Evolutionary conservation across 2,329 filamentous ascomycete species (phyloP), one percentile per base, ranked within the genome.

Genomic region (Truncatella angustata): DNA sequence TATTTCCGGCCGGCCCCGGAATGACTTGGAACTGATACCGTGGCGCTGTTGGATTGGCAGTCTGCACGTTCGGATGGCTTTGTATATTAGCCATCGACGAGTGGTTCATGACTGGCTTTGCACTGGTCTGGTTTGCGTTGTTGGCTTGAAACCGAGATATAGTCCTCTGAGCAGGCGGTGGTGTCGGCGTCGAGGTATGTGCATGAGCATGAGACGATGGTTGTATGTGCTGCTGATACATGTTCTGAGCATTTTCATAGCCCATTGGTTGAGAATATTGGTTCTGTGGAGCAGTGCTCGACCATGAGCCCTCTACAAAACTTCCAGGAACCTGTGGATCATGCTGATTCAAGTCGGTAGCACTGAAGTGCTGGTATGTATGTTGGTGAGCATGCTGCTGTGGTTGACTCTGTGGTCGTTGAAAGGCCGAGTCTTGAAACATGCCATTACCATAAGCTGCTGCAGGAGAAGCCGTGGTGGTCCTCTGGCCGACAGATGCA

Each of bases 341-440:
- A 18, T 23, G 30, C 9, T 49, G 45, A n/a, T 10, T 35, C 35
- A 43, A 26, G 9, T 42, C 40, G 5, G 49, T 40, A n/a, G 39
- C 39, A 12, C 24, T 40, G 20, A 43, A 39, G 6, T 28, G 48
- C 20, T 40, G 48, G n/a, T 46, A 37, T 3, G 16, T n/a, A 4
- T 52, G 52, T n/a, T 55, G 47, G 30, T 52, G 55, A 36, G 53
- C 52, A 11, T 55, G 53, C 20, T 48, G 53, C 11, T 26, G 51
- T n/a, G 51, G 46, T n/a, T 57, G 63, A 35, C 62, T 55, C 23
- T 63, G 67, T 30, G 59, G 36, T 16, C 44, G 32, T 32, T 55
- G 55, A 46, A 21, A 44, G 18, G 54, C 23, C 46, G 30, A 32
- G n/a, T 49, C 45, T 24, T 49, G 45, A 37, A 21, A 49, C 30